Conservation (phyloP, 108 stramenopile genomes). For the Cyclotella kingstonii region DNA sequence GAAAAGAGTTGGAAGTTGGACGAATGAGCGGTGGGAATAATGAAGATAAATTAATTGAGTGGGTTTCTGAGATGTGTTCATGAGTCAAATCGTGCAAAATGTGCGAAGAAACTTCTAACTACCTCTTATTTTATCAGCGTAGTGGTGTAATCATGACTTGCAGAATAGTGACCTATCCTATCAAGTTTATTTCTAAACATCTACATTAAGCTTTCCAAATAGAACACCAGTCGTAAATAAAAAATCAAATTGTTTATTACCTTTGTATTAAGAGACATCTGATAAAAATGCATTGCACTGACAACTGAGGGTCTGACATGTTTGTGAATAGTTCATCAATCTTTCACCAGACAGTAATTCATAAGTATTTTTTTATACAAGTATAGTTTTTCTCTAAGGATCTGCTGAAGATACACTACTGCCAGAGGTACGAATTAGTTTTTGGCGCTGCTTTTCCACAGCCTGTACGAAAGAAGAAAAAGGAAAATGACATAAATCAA, state of each 20-base stretch:
- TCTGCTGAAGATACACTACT: background rate
- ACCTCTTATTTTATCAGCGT: background rate
- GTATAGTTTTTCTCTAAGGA: background rate
- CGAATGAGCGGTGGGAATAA: constrained; percentile 39
- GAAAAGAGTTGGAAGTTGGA: constrained; percentile 32
- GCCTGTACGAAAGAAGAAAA: background rate
- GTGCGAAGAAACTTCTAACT: background rate
- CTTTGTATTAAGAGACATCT: no score
- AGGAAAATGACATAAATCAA: background rate
- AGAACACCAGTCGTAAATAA: no score
- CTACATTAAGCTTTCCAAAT: no score
- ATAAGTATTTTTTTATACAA: no score
- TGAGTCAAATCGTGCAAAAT: background rate
- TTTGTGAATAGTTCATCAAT: no score
- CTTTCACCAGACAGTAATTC: no score
- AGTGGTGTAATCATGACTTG: background rate
- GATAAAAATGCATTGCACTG: no score
- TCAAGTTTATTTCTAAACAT: no score
- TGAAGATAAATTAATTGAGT: constrained; percentile 17
- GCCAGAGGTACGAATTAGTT: background rate
- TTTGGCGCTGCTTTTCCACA: constrained; percentile 11
- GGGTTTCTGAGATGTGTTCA: constrained; percentile 26
- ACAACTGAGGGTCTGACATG: no score
- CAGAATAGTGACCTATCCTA: no score
- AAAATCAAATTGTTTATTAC: no score